A percentile compares a stretch with the other conserved stretches of the same genome.
phyloP scores from a whole-genome alignment of 208 protist species.

The Acanthamoeba royreba region DNA sequence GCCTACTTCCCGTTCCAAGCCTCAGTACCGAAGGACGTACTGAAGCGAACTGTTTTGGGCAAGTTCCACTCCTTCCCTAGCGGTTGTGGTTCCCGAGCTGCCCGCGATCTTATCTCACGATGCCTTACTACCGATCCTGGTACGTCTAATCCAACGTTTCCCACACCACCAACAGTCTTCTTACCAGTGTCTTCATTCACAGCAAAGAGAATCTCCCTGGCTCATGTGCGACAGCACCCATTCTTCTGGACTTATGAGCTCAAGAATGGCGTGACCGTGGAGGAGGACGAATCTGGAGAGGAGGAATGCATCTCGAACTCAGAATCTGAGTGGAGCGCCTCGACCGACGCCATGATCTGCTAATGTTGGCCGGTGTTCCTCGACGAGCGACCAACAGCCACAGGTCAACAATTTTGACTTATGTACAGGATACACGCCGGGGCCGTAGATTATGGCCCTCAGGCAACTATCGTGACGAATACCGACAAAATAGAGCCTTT shows the following conservation, averaged over 20 bases:
- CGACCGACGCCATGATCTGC: neutral
- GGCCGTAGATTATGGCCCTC: neutral
- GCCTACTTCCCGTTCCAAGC: conserved; percentile 92
- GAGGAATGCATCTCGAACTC: neutral
- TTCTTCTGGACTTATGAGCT: conserved; percentile 17
- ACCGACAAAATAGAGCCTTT: too few relatives aligned
- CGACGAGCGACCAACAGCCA: neutral
- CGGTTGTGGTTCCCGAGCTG: neutral
- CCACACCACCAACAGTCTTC: neutral
- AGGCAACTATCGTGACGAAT: neutral
- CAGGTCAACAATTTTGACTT: neutral
- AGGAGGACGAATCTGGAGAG: conserved; percentile 14
- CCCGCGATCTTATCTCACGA: neutral
- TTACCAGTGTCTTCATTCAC: neutral
- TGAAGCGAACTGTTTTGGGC: neutral
- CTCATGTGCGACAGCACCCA: neutral
- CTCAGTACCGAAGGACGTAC: neutral
- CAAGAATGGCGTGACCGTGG: neutral
- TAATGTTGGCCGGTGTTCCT: neutral
- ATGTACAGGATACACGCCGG: neutral
- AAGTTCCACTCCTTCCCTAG: conserved; percentile 12
- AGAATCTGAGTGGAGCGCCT: neutral
- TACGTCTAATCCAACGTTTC: neutral
- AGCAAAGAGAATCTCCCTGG: neutral
- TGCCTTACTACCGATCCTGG: neutral